Base-by-base conservation (phyloP, 2,329 filamentous ascomycete genomes). In the Hymenoscyphus repandus region DNA sequence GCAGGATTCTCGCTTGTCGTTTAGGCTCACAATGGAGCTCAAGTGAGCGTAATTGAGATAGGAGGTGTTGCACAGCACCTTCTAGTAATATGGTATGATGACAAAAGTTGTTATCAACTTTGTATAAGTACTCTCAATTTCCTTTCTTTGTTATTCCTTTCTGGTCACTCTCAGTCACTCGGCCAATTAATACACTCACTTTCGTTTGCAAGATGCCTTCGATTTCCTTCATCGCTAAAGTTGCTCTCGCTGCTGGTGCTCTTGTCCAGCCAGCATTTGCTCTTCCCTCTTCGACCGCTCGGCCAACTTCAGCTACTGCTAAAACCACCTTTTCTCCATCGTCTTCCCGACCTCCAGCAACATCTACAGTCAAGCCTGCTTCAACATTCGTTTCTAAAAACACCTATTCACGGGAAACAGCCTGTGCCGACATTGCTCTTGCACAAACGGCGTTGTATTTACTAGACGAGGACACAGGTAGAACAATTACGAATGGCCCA, bases 181-280 rank as follows among this genome's bases (percentile, higher is more conserved):
- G 22, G 27, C 22, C 45, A 34, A 34, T 20, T 18, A 7, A 43
- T 30, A 9, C 10, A 15, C 22, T 30, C 34, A 31, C 22, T 47
- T 18, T 34, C 22, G 22, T 27, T 27, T 30, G 7, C 17, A 40
- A 34, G 11, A 50, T 50, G 48, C 42, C 48, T 34, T 50, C 34
- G 15, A 27, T 41, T 7, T 44, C 34, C 7, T 32, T 36, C 39
- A 45, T 50, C 15, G 20, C 37, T 5, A 44, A 45, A 17, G 5
- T 40, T 33, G 20, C 48, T 22, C 7, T 50, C 17, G 48, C 48
- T 33, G 42, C 27, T 44, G 48, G 41, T 13, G 42, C 34, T n/a
- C 42, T 50, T 17, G 42, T 34, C 5, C 48, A 50, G 22, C 36
- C 48, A 27, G 22, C 27, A 4, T 45, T 45, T n/a, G 40, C 20